Percentiles rank a stretch among this genome's conserved stretches.
phyloP scores from a whole-genome alignment of 371 early-diverging fungal species.

The Mucor velutinosus region DNA sequence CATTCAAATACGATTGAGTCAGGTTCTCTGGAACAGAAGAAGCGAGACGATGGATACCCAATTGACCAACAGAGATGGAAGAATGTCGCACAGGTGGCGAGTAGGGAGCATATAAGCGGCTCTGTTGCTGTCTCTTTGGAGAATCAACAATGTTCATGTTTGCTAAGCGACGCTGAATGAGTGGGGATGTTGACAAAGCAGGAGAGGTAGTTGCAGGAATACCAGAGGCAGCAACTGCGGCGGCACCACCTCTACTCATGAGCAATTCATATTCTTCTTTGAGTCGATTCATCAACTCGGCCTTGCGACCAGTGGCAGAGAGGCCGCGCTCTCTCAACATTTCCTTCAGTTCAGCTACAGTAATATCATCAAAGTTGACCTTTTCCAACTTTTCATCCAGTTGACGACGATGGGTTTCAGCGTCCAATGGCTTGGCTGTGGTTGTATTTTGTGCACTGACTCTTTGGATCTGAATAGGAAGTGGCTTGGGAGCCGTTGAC shows the following conservation, averaged over 20 bases:
- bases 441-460: conserved; percentile 1
- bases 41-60: background rate
- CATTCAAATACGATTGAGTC: conserved; percentile 13
- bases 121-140: conserved; percentile 1
- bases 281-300: conserved; percentile 61
- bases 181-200: background rate
- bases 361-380: conserved; percentile 73
- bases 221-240: background rate
- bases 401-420: conserved; percentile 22
- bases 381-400: conserved; percentile 47
- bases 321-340: conserved; percentile 60
- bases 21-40: conserved; percentile 14
- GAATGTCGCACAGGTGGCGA: conserved; percentile 4
- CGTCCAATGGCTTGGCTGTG: conserved; percentile 12
- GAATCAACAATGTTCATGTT: conserved; percentile 6
- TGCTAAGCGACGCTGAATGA: conserved; percentile 6
- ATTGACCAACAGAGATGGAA: background rate
- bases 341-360: conserved; percentile 72
- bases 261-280: conserved; percentile 47
- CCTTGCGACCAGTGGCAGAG: conserved; percentile 67
- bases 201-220: background rate
- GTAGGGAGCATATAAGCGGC: conserved; percentile 6
- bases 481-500: conserved; percentile 4
- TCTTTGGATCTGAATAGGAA: conserved; percentile 30
- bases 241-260: background rate